Base-by-base conservation (phyloP, 495 filamentous ascomycete genomes). In the Podospora didyma region DNA sequence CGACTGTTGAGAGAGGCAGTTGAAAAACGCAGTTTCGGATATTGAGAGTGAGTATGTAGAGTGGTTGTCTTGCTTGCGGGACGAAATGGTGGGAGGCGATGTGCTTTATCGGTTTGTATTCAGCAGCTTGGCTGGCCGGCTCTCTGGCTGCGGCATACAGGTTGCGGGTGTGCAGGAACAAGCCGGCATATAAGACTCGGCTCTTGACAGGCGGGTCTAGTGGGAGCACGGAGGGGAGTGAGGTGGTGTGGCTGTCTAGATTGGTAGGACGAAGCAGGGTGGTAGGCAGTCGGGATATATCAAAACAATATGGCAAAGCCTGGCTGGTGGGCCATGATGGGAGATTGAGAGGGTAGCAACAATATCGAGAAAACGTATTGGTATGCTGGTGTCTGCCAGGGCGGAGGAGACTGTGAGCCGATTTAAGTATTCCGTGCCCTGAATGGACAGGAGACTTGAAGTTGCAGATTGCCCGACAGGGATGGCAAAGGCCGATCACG, bases 221-320 rank as follows among this genome's bases (percentile, higher is more conserved):
- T 21, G 49, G 47, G 56, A 54, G 59, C 53, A 58, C 22, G 42
- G 19, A 17, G 46, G 53, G 50, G 49, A 54, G 34, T 51, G 23
- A 28, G 22, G 41, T 54, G 5, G 49, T 56, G 57, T 46, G 21
- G 52, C 34, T 45, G 39, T 20, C 19, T 56, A 46, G 54, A 57
- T 54, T 61, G 51, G 37, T 20, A 39, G 53, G 20, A 54, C 35
- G 42, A 54, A 46, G 52, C 26, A 46, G 54, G 57, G 55, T 61
- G 53, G 49, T 56, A 59, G 54, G 60, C 54, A 51, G 55, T 66
- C 65, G 65, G 62, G 59, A 67, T 59, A 67, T 71, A 61, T 69
- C 59, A 65, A 39, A 56, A 55, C 59, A 71, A 65, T 67, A 60
- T 71, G 62, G 68, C 56, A 71, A 66, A 71, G 62, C 66, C 66